These are phyloP conservation scores for Pulveroboletus sp. DNA, from an alignment of 768 basidiomycete species.

Conservation along the genomic window DNA sequence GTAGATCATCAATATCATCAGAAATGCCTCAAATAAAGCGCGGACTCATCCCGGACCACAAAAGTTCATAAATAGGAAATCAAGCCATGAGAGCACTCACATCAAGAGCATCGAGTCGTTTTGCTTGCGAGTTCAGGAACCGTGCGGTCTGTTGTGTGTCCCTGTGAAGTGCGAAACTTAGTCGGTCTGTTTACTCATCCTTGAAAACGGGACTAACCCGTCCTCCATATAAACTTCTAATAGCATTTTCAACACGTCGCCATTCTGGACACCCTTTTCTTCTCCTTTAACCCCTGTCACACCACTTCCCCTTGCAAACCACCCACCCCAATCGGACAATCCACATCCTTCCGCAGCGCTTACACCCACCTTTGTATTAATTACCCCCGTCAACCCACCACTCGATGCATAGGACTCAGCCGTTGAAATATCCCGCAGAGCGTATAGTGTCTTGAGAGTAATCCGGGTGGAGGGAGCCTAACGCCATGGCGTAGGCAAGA, in stretches of 20 bases:
- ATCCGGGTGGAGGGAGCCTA: slow-evolving; percentile 19
- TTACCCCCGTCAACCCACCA: slow-evolving; percentile 56
- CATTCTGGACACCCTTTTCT: slow-evolving; percentile 42
- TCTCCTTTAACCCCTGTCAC: slow-evolving; percentile 34
- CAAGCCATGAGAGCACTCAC: slow-evolving; percentile 40
- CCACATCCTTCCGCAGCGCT: slow-evolving; percentile 49
- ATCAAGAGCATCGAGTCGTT: slow-evolving; percentile 71
- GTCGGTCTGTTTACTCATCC: neutral
- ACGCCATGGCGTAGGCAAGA: neutral
- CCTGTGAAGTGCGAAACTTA: slow-evolving; percentile 31
- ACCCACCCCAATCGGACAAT: slow-evolving; percentile 36
- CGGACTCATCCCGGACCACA: neutral
- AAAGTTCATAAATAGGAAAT: neutral
- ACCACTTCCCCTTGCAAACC: slow-evolving; percentile 47
- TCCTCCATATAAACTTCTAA: slow-evolving; percentile 80
- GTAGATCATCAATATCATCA: neutral
- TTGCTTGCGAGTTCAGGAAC: slow-evolving; percentile 75
- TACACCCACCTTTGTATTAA: slow-evolving; percentile 52
- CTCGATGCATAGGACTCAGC: slow-evolving; percentile 86
- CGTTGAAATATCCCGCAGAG: slow-evolving; percentile 66
- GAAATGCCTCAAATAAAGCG: neutral
- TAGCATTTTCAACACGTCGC: slow-evolving; percentile 60
- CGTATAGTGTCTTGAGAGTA: slow-evolving; percentile 62
- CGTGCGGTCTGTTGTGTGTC: slow-evolving; percentile 56
- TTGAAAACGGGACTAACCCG: slow-evolving; percentile 45